Evolutionary conservation across 2,329 filamentous ascomycete species (phyloP), one percentile per base, ranked within the genome.

Genomic region (Cladosporium sphaerospermum): DNA sequence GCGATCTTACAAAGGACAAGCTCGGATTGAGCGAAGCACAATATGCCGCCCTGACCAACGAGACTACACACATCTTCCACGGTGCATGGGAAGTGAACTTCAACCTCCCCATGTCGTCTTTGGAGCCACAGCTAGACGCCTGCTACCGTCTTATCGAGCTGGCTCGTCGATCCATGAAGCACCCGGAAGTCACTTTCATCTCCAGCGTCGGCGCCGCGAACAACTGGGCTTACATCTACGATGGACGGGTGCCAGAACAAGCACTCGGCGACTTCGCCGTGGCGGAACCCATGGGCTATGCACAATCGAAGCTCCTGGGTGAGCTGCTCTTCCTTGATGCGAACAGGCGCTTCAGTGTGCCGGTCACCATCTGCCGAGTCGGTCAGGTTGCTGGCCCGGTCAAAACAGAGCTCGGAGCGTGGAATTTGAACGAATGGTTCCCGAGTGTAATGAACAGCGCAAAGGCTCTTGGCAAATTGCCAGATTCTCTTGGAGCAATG

Each of bases 341-440:
- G 7, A 18, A 14, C 13, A 5, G 43, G 6, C 28, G 19, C 11
- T 34, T 55, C 1, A 6, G 42, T 8, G 54, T 62, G 3, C 54
- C 59, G 2, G 45, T 52, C 14, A 61, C 61, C 1, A 55, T 64
- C 9, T 54, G 65, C 16, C 53, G 64, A 9, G 54, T 60, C 14
- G 62, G 64, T 1, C 64, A 67, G 50, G 54, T 66, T 3, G 58
- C 58, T 31, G 64, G 64, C 3, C 62, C 63, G 19, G 43, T 33
- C 51, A 42, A 37, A 62, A 57, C 9, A 40, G n/a, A 46, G 42
- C 44, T 53, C 3, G 70, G 69, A 1, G 36, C 64, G 3, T 76
- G 73, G 73, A 75, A 72, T 42, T 61, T 62, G 3, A 60, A 64
- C 3, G 74, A 76, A 60, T 75, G 72, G 60, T 64, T 76, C 4